phyloP scores from a whole-genome alignment of 164 flowering plant species.

The Amborella trichopoda region DNA sequence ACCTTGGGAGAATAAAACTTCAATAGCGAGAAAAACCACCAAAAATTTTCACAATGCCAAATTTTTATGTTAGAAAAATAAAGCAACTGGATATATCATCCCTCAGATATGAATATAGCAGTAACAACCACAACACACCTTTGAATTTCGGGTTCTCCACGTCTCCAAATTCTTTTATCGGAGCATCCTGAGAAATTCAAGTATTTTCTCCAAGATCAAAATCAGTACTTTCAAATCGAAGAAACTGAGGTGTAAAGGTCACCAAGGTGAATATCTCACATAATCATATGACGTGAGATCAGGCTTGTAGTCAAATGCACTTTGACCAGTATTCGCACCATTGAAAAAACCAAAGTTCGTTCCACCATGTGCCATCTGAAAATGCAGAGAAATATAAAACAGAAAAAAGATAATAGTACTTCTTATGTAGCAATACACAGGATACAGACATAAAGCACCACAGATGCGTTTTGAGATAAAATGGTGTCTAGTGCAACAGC shows the following conservation, averaged over 20 bases:
- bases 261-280: constrained; percentile 29
- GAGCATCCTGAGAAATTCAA: constrained; percentile 68
- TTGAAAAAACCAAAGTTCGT: constrained; percentile 90
- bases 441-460: constrained; percentile 78
- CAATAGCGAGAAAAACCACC: neutral
- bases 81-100: neutral
- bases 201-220: neutral
- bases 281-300: constrained; percentile 98
- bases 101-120: neutral
- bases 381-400: constrained; percentile 4
- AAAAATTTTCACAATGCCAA: neutral
- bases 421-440: neutral
- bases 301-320: constrained; percentile 66
- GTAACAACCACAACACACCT: constrained; percentile 24
- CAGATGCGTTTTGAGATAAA: constrained; percentile 76
- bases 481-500: constrained; percentile 53
- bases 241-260: constrained; percentile 2
- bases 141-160: constrained; percentile 61
- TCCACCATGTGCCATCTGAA: constrained; percentile 99
- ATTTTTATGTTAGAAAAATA: neutral
- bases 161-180: constrained; percentile 84
- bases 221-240: neutral
- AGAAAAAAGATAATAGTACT: no score
- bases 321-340: constrained; percentile 77
- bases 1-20: neutral